These are phyloP conservation scores for Aspergillus sparsus DNA, from an alignment of 495 filamentous ascomycete species.

Conservation along the genomic window DNA sequence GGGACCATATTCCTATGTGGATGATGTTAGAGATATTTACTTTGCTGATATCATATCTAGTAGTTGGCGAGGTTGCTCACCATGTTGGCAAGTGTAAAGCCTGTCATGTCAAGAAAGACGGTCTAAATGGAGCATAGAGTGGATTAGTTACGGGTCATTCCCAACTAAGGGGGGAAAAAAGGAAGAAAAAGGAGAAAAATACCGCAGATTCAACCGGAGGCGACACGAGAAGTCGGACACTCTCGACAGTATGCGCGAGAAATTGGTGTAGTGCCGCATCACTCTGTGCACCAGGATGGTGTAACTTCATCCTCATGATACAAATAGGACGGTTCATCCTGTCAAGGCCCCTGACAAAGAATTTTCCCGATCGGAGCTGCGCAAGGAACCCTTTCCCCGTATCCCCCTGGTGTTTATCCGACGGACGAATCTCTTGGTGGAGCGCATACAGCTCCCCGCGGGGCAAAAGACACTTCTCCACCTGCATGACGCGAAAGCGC, in stretches of 20 bases:
- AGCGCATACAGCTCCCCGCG: slow-evolving; percentile 67
- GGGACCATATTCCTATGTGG: slow-evolving; percentile 74
- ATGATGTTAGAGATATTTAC: background rate
- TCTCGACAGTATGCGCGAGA: slow-evolving; percentile 87
- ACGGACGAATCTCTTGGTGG: slow-evolving; percentile 48
- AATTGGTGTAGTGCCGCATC: slow-evolving; percentile 75
- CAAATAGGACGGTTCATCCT: slow-evolving; percentile 80
- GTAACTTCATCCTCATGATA: slow-evolving; percentile 73
- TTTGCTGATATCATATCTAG: background rate
- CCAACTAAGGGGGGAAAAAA: background rate
- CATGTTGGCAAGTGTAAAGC: slow-evolving; percentile 77
- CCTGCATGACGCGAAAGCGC: slow-evolving; percentile 71
- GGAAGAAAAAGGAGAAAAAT: too few species aligned
- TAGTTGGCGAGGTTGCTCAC: slow-evolving; percentile 40
- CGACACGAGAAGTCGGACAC: slow-evolving; percentile 72
- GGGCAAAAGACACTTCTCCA: slow-evolving; percentile 74
- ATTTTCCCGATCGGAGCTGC: slow-evolving; percentile 82
- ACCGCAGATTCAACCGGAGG: slow-evolving; percentile 81
- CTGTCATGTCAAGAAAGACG: slow-evolving; percentile 88
- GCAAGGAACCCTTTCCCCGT: slow-evolving; percentile 70
- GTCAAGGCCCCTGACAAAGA: slow-evolving; percentile 79
- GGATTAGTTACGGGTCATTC: background rate
- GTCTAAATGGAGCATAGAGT: slow-evolving; percentile 40
- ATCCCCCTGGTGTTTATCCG: slow-evolving; percentile 45
- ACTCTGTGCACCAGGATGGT: slow-evolving; percentile 76